These are phyloP conservation scores for Fusarium avenaceum DNA, from an alignment of 2,329 filamentous ascomycete genomes.

Conservation along the genomic window DNA sequence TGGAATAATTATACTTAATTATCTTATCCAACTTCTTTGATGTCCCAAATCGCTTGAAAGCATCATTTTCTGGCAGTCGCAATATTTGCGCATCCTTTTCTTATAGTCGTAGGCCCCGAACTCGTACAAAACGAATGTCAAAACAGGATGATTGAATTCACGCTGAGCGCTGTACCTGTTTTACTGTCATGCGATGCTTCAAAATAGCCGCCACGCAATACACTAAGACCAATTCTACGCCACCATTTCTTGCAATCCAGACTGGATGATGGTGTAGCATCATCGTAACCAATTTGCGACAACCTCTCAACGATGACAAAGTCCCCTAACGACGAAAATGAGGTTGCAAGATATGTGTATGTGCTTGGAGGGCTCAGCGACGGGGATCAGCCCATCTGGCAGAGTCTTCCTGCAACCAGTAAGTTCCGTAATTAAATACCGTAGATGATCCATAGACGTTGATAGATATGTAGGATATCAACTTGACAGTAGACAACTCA, in stretches of 20 bases:
- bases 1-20: constrained; percentile 22
- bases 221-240: constrained; percentile 48
- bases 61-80: background rate
- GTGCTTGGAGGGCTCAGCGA: background rate
- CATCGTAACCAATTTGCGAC: constrained; percentile 26
- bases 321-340: constrained; percentile 4
- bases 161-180: constrained; percentile 18
- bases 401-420: background rate
- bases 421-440: background rate
- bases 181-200: constrained; percentile 37
- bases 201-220: constrained; percentile 49
- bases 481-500: constrained; percentile 5
- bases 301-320: constrained; percentile 1
- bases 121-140: background rate
- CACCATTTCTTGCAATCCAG: constrained; percentile 43
- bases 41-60: background rate
- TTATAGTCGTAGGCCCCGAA: background rate
- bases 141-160: constrained; percentile 2
- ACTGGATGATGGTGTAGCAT: constrained; percentile 31
- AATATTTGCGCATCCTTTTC: background rate
- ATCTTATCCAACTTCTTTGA: constrained; percentile 27
- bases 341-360: background rate
- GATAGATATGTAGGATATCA: background rate
- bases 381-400: constrained; percentile 4
- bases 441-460: background rate